These are phyloP conservation scores for Yarrowia alimentaria DNA, from an alignment of 805 yeast species.

Conservation along the genomic window DNA sequence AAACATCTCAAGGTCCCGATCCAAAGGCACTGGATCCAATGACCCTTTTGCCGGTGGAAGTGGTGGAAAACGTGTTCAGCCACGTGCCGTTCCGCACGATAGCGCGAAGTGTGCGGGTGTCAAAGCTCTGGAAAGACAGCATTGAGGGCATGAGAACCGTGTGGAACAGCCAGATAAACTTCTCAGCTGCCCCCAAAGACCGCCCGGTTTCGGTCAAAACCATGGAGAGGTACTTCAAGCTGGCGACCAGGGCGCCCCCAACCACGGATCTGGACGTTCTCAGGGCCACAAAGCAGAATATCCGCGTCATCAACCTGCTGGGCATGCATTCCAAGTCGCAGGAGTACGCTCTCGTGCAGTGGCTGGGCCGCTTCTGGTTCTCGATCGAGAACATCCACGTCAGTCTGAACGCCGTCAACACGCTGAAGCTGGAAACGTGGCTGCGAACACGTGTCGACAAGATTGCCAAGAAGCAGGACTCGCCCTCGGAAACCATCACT, in stretches of 20 bases:
- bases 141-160: conserved; percentile 21
- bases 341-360: conserved; percentile 12
- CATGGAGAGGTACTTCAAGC: conserved; percentile 23
- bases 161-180: conserved; percentile 26
- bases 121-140: not conserved
- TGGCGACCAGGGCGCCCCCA: not conserved
- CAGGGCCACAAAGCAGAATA: not conserved
- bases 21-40: conserved; percentile 14
- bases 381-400: conserved; percentile 12
- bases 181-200: conserved; percentile 10
- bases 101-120: conserved; percentile 15
- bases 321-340: conserved; percentile 19
- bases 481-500: conserved; percentile 3
- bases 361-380: conserved; percentile 13
- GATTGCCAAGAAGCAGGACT: conserved; percentile 1
- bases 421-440: not conserved
- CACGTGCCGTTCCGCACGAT: conserved; percentile 12
- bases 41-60: not conserved
- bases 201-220: conserved; percentile 16
- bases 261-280: conserved; percentile 11
- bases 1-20: no score
- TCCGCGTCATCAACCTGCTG: conserved; percentile 4
- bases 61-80: conserved; percentile 14
- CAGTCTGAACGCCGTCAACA: conserved; percentile 1
- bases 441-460: not conserved